Conservation (phyloP, 75 land plant species). For the Chamaecyparis obtusa region DNA sequence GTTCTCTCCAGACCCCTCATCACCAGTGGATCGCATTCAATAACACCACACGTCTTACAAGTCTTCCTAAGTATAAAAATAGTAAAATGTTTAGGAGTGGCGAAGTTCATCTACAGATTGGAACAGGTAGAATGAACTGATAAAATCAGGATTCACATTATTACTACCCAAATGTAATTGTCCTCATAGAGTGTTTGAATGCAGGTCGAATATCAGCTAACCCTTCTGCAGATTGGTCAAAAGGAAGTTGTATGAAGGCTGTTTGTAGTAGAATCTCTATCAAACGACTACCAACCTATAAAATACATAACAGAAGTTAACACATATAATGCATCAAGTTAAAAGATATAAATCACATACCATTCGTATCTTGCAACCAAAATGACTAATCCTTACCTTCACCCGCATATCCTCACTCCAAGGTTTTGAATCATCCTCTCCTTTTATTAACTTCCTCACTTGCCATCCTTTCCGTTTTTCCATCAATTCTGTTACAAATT, state of each 20-base stretch:
- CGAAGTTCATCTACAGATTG: background rate
- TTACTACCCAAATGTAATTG: conserved; percentile 30
- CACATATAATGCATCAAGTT: background rate
- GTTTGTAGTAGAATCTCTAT: conserved; percentile 73
- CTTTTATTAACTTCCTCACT: conserved; percentile 51
- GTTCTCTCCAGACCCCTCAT: conserved; percentile 72
- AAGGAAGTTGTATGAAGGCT: conserved; percentile 81
- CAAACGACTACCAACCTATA: conserved; percentile 80
- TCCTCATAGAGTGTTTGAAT: conserved; percentile 60
- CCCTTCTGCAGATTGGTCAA: conserved; percentile 59
- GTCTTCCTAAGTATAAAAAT: conserved; percentile 26
- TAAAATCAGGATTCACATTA: conserved; percentile 21
- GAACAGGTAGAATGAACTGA: background rate
- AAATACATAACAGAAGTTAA: conserved; percentile 8
- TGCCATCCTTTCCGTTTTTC: conserved; percentile 48
- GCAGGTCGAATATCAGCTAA: conserved; percentile 88
- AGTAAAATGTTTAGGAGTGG: background rate
- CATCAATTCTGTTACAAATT: conserved; percentile 58
- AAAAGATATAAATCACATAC: background rate
- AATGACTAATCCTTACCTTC: conserved; percentile 41
- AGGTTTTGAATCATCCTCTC: conserved; percentile 48
- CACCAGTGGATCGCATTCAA: conserved; percentile 86
- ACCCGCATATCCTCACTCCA: conserved; percentile 71
- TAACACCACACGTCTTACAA: conserved; percentile 70
- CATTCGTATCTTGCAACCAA: background rate